Percentiles rank a stretch among this genome's conserved stretches.
Evolutionary conservation across 306 rosid species (phyloP).

Genomic region (Cicer pinnatifidum): DNA sequence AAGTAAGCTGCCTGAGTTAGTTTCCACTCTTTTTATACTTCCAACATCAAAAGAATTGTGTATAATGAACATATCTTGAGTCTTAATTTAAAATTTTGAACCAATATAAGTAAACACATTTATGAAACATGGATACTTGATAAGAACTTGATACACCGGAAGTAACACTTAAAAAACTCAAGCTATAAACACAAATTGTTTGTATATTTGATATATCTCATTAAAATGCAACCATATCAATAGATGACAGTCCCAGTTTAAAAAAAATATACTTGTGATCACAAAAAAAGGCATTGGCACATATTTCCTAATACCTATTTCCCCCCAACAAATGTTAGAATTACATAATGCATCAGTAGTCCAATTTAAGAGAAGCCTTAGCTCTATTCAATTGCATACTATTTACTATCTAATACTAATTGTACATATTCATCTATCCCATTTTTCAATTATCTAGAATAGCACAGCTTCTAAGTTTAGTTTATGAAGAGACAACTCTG

Average conservation of each 20-base stretch:
- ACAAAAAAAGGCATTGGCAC: not conserved
- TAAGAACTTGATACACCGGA: not conserved
- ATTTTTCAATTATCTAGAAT: not conserved
- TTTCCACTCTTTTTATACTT: constrained; percentile 10
- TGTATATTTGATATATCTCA: too few species aligned
- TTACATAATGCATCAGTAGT: not conserved
- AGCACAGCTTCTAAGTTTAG: constrained; percentile 9
- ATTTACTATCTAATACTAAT: constrained; percentile 1
- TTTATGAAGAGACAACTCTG: not conserved
- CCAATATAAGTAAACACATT: not conserved
- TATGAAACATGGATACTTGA: not conserved
- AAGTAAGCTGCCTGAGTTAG: not conserved
- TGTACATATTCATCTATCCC: not conserved
- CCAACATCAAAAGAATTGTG: not conserved
- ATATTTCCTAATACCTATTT: not conserved
- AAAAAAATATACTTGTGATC: not conserved
- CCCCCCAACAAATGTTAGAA: not conserved
- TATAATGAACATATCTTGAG: not conserved
- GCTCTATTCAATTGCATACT: not conserved
- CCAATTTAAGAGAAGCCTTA: constrained; percentile 1
- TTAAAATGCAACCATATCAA: not conserved
- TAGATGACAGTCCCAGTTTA: not conserved
- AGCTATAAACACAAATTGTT: not conserved
- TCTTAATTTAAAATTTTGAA: constrained; percentile 30
- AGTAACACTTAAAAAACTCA: not conserved